Evolutionary conservation across 805 yeast genomes (phyloP), one percentile per base, ranked within the genome.

Genomic region (Scheffersomyces amazonensis): DNA sequence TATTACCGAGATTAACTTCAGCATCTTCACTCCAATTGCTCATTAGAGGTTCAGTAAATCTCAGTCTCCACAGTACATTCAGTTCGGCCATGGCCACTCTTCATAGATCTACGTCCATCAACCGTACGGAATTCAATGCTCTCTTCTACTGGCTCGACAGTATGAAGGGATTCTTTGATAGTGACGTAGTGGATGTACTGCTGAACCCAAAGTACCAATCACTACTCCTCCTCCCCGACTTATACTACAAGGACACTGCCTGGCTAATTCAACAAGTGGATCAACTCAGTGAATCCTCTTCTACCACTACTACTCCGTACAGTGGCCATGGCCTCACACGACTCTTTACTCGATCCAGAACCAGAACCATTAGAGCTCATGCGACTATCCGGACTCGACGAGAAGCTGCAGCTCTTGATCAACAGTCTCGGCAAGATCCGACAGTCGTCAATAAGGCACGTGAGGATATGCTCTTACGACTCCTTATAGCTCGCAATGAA

Each of bases 151-250:
- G 96, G 96, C 56, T 88, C 16, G 65, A 75, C 34, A 66, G 30
- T 27, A 27, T 27, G 30, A 27, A 75, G 34, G 90, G 81, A 41
- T 87, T 87, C 54, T 87, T 88, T 62, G 79, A 87, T 56, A 81
- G 85, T 50, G 81, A 76, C 32, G 95, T 95, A 0, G 82, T 81
- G 23, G 96, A 96, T 0, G 93, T 93, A 0, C 75, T 87, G 1
- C 48, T 86, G 21, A 76, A 77, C 40, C 75, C 71, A 21, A 73
- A 75, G 24, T 87, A 83, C 53, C 87, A 84, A 55, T 73, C 78
- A 29, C 57, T 87, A 17, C 59, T 83, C 43, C 58, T 82, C 19
- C 67, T 86, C 7, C 86, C 88, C 2, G 78, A 74, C 1, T 78
- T 77, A 50, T 85, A 86, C 50, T 86, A 81, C 40, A 64, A 73